Base-by-base conservation (phyloP, 176 grass and related monocot genomes). In the Phoenix dactylifera region DNA sequence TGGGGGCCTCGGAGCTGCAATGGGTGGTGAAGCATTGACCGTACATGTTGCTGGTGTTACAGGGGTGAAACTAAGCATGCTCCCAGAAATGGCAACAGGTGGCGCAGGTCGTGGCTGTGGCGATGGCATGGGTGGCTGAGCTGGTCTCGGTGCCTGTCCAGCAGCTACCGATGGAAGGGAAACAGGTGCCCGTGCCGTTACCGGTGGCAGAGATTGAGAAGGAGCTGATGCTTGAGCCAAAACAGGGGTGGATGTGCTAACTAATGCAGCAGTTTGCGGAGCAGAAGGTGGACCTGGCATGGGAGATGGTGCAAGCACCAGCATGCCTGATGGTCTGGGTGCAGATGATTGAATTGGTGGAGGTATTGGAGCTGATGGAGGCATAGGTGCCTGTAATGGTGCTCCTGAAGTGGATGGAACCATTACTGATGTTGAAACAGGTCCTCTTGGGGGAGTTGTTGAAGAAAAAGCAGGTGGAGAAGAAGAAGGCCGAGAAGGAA, bases 1-100 rank as follows among this genome's bases (percentile, higher is more conserved):
- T 62, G 75, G 83, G 15, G 91, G 92, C 51, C 83, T 87, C 29
- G 74, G 60, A 59, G 29, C 17, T n/a, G 44, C 57, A 19, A 72
- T 58, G 17, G 79, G 55, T 64, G 75, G 7, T 26, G 70, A 58
- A 25, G 3, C 76, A 9, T 44, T 44, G 63, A 54, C 30, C 51
- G 54, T 39, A 62, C 73, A 63, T 32, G 15, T 73, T 62, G 50
- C 35, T 52, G 62, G 81, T 62, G 62, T 51, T 55, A 62, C 58
- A 51, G 55, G 50, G 18, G 79, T 15, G 59, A 57, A 62, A 28
- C 60, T 70, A 60, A 55, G 65, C 49, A 65, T 24, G 48, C 23
- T 49, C 20, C 72, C 62, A 66, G 54, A 18, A 51, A 17, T 30
- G 15, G 71, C 26, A 49, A 57, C 16, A 58, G 59, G 29, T 59